Conservation (phyloP, 192 early-diverging fungal species). For the Coemansia interrupta region DNA sequence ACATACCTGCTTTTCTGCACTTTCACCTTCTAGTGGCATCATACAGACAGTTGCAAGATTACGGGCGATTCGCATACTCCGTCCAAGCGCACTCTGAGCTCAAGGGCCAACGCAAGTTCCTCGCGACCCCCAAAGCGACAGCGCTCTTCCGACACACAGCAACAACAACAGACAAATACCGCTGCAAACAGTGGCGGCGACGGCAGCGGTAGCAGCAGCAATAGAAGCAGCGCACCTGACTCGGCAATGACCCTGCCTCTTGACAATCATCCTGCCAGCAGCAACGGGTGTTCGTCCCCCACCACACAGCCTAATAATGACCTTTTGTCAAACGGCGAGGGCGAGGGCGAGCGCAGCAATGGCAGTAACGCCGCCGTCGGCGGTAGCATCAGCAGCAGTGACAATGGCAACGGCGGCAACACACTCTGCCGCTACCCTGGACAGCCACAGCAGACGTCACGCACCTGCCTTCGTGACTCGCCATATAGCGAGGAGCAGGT, state of each 20-base stretch:
- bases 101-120: constrained; percentile 17
- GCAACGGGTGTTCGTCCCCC: neutral
- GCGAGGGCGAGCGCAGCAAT: neutral
- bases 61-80: constrained; percentile 40
- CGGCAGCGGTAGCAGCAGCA: constrained; percentile 2
- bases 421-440: constrained; percentile 33
- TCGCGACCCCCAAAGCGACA: constrained; percentile 32
- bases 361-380: constrained; percentile 1
- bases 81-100: constrained; percentile 46
- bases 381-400: neutral
- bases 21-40: constrained; percentile 10
- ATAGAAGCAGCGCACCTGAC: neutral
- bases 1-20: neutral
- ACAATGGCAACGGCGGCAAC: neutral
- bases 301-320: neutral
- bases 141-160: constrained; percentile 6
- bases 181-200: too few species aligned
- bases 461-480: constrained; percentile 42
- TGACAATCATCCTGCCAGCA: constrained; percentile 3
- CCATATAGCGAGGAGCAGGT: constrained; percentile 64
- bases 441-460: constrained; percentile 25
- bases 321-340: neutral
- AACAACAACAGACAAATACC: too few species aligned
- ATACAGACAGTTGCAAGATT: constrained; percentile 22
- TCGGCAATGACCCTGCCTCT: constrained; percentile 5